A percentile compares a stretch with the other conserved stretches of the same genome.
phyloP scores from a whole-genome alignment of 441 rosid genomes.

The Syzygium syzygioides region DNA sequence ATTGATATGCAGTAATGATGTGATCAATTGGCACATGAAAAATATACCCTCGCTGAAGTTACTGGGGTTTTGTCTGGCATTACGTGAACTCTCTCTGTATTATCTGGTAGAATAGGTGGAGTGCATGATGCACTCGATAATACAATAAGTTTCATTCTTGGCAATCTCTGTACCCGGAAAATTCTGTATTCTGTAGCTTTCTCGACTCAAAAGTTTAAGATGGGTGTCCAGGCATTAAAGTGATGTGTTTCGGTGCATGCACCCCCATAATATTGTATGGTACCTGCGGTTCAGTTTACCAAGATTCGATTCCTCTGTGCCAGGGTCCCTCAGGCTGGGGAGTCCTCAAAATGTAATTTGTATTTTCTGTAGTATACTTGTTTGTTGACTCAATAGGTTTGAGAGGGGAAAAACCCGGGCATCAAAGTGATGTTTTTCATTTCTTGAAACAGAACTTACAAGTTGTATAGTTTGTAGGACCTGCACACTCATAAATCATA shows the following conservation, averaged over 20 bases:
- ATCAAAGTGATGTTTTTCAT: neutral
- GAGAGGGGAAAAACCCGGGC: neutral
- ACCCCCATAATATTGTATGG: neutral
- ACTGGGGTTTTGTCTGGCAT: neutral
- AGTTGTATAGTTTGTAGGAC: neutral
- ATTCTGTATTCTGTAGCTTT: neutral
- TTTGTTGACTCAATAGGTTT: neutral
- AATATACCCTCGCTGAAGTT: fast-evolving
- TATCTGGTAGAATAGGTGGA: neutral
- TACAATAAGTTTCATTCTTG: neutral
- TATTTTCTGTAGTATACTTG: neutral
- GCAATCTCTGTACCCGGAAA: neutral
- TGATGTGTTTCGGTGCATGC: neutral
- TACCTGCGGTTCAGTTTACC: neutral
- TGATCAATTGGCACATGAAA: neutral
- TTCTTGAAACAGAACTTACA: neutral
- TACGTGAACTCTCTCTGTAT: neutral
- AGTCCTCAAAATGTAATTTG: neutral
- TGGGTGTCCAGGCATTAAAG: neutral
- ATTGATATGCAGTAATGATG: neutral
- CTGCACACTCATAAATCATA: neutral
- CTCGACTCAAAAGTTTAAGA: neutral
- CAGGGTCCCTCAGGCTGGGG: neutral
- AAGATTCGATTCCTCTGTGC: neutral
- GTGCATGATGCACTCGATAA: neutral